Conservation (phyloP, 1,284 basidiomycete genomes). For the Earliella scabrosa region DNA sequence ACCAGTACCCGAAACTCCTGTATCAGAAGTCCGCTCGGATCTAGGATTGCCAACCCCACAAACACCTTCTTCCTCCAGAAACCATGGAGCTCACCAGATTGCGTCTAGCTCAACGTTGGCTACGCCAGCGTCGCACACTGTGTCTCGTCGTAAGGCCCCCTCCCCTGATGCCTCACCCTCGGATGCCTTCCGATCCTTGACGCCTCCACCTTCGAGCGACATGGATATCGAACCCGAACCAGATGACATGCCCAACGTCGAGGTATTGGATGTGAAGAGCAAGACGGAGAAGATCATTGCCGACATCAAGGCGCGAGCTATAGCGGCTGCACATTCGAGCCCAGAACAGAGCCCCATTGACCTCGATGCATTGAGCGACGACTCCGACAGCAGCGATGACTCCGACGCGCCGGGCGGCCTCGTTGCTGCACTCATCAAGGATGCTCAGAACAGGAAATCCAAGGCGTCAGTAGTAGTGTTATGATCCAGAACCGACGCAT, state of each 20-base stretch:
- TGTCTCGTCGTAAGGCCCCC: slow-evolving; percentile 1
- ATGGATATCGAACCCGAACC: slow-evolving; percentile 27
- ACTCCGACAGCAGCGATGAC: slow-evolving; percentile 52
- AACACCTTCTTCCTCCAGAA: slow-evolving; percentile 24
- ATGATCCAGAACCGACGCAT: not conserved
- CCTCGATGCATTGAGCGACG: slow-evolving; percentile 28
- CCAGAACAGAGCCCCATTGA: slow-evolving; percentile 35
- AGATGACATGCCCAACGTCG: slow-evolving; percentile 38
- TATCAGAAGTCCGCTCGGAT: not conserved
- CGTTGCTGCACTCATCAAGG: slow-evolving; percentile 5
- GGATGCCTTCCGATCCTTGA: slow-evolving; percentile 32
- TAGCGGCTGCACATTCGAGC: slow-evolving; percentile 44
- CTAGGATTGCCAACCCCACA: slow-evolving; percentile 3
- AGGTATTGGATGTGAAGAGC: slow-evolving; percentile 42
- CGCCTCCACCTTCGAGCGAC: slow-evolving; percentile 44
- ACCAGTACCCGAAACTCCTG: not conserved
- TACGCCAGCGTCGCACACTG: slow-evolving; percentile 5
- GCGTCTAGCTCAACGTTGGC: not conserved
- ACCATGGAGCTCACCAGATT: slow-evolving; percentile 18
- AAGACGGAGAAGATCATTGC: slow-evolving; percentile 65
- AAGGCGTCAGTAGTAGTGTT: slow-evolving; percentile 10
- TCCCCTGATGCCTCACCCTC: slow-evolving; percentile 1
- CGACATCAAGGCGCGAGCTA: slow-evolving; percentile 56
- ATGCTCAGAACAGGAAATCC: slow-evolving; percentile 16
- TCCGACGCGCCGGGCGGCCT: slow-evolving; percentile 37